A percentile compares a stretch with the other conserved stretches of the same genome.
Evolutionary conservation across 2,329 filamentous ascomycete genomes (phyloP).

Genomic region (Emericellopsis cladophorae): DNA sequence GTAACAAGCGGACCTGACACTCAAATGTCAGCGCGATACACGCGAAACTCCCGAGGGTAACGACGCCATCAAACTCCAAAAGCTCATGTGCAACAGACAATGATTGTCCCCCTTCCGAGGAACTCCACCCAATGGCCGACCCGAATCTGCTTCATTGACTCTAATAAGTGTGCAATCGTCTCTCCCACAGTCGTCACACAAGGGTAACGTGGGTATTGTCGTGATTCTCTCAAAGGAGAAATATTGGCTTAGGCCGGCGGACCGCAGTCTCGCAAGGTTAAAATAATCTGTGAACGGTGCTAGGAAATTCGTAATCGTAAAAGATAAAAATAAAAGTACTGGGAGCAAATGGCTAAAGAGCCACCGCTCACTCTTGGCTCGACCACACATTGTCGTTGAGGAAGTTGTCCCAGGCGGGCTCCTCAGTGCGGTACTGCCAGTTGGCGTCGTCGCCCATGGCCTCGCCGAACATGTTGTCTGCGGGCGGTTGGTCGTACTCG

Average conservation of each 20-base stretch:
- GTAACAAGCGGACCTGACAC: too few species aligned
- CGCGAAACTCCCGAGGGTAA: too few species aligned
- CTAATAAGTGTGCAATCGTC: neutral
- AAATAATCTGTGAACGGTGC: neutral
- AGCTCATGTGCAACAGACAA: too few species aligned
- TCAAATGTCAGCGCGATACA: too few species aligned
- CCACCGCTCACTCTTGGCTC: neutral
- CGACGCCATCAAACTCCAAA: too few species aligned
- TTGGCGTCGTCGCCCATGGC: neutral
- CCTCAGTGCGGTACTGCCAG: conserved; percentile 3
- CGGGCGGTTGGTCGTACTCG: neutral
- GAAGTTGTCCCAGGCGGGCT: conserved; percentile 14
- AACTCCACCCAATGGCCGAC: neutral
- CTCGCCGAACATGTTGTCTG: neutral
- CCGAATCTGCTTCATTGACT: neutral
- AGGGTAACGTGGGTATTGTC: neutral
- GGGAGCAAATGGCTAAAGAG: neutral
- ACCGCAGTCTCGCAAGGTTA: neutral
- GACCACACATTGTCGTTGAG: conserved; percentile 15
- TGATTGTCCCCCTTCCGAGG: too few species aligned
- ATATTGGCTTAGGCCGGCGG: neutral
- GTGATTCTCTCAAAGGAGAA: too few species aligned
- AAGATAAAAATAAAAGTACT: neutral
- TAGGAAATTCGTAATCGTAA: neutral
- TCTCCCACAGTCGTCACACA: too few species aligned